Base-by-base conservation (phyloP, 1,284 basidiomycete species). In the Abortiporus biennis region DNA sequence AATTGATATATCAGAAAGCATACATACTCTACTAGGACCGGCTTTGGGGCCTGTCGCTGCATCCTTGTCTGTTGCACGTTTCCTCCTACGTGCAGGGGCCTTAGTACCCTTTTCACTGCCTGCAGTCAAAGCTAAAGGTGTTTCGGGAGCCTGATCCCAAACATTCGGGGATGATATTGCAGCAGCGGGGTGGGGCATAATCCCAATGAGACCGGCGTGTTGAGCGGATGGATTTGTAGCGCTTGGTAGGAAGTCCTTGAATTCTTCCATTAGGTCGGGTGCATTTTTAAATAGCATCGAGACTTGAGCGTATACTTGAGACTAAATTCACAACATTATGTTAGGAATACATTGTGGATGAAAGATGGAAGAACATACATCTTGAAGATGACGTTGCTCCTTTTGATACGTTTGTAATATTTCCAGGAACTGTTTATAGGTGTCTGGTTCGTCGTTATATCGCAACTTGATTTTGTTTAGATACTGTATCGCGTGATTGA, bases 401-500 rank as follows among this genome's bases (percentile, higher is more conserved):
- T 94, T 94, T 64, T 98, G 94, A 65, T 97, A 98, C 23, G 90
- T 89, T 71, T 99, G 96, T 52, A 99, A 68, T 43, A 99, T 95
- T 69, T 99, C 95, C 55, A 99, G 71, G 66, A 99, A 99, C 58
- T 92, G 86, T 68, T 98, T 98, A 74, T 99, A 99, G 34, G 88
- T 95, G 55, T 95, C 91, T 17, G 87, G 84, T 52, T 97, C 92
- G 49, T 87, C 82, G n/a, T 81, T 71, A 65, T 89, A 99, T 38
- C 94, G 82, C 35, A 85, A 84, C 71, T 99, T 99, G 72, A 99
- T 99, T 74, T 94, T 95, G 76, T 98, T 98, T 54, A 99, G 84
- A 62, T 95, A 99, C 55, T 92, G 85, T 54, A 99, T 98, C 17
- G 96, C 96, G 59, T 95, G 92, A 63, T 97, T 93, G 72, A 99